A percentile compares a stretch with the other conserved stretches of the same genome.
These are phyloP conservation scores for Aspergillus oerlinghausenensis DNA, from an alignment of 2,329 filamentous ascomycete genomes.

Conservation along the genomic window DNA sequence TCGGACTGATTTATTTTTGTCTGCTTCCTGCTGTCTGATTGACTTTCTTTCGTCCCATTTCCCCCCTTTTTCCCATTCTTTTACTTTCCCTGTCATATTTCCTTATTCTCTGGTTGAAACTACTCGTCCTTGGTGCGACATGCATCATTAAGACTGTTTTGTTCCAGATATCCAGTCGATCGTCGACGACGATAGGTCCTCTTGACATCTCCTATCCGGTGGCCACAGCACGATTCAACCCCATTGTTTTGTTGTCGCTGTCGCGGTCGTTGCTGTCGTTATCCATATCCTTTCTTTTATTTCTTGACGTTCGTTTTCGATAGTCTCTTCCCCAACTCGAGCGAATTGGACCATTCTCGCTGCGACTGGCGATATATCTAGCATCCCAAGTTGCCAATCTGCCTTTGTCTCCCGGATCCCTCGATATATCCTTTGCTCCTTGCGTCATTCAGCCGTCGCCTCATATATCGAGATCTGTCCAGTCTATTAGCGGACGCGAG, in stretches of 20 bases:
- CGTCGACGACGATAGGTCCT: constrained; percentile 12
- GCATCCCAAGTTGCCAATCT: background rate
- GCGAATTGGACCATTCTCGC: background rate
- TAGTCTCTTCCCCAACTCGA: background rate
- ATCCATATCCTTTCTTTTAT: background rate
- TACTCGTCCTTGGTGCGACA: constrained; percentile 15
- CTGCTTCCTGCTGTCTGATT: constrained; percentile 16
- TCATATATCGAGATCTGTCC: background rate
- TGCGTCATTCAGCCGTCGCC: constrained; percentile 2
- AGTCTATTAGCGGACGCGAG: constrained; percentile 7
- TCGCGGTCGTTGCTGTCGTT: constrained; percentile 2
- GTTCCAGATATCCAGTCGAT: constrained; percentile 18
- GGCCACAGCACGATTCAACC: constrained; percentile 11
- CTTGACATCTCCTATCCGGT: constrained; percentile 7
- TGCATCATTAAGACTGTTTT: constrained; percentile 20
- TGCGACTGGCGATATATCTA: background rate
- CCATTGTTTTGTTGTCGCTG: constrained; percentile 9
- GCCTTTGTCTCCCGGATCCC: background rate
- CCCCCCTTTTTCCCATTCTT: background rate
- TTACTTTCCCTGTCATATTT: constrained; percentile 12
- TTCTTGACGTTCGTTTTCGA: background rate
- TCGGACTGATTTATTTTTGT: constrained; percentile 11
- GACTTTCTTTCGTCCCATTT: constrained; percentile 8
- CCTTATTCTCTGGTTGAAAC: constrained; percentile 12
- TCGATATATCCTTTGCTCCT: background rate